Percentiles rank a stretch among this genome's conserved stretches.
Conservation (phyloP, 106 monocot species). For the Triglochin maritima region DNA sequence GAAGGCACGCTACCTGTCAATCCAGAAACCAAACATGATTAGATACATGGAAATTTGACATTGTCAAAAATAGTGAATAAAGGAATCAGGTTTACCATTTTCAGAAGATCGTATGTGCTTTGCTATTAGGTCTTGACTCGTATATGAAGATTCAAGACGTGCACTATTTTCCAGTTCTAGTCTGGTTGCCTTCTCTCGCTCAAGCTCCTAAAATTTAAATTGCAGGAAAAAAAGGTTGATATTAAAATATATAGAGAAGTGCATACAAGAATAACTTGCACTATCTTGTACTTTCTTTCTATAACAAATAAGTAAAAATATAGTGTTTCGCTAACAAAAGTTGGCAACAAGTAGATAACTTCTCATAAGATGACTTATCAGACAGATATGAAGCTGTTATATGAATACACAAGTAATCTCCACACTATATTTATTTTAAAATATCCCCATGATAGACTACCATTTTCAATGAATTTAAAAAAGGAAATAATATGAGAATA, state of each 20-base stretch:
- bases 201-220: conserved; percentile 56
- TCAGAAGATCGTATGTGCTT: conserved; percentile 22
- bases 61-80: neutral
- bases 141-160: conserved; percentile 34
- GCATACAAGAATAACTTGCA: no score
- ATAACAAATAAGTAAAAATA: no score
- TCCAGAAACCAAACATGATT: neutral
- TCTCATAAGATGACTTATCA: no score
- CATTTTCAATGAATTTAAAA: no score
- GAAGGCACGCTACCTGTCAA: conserved; percentile 43
- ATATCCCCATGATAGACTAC: no score
- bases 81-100: conserved; percentile 34
- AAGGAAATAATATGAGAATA: no score
- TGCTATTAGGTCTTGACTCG: conserved; percentile 33
- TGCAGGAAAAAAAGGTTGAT: neutral
- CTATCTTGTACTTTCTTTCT: no score
- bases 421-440: no score
- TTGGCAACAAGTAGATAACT: no score
- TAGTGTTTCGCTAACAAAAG: no score
- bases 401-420: no score
- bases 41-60: neutral
- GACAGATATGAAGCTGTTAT: no score
- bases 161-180: conserved; percentile 63
- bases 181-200: conserved; percentile 60
- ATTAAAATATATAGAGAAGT: neutral